Base-by-base conservation (phyloP, 768 basidiomycete species). In the Psilocybe azurescens region DNA sequence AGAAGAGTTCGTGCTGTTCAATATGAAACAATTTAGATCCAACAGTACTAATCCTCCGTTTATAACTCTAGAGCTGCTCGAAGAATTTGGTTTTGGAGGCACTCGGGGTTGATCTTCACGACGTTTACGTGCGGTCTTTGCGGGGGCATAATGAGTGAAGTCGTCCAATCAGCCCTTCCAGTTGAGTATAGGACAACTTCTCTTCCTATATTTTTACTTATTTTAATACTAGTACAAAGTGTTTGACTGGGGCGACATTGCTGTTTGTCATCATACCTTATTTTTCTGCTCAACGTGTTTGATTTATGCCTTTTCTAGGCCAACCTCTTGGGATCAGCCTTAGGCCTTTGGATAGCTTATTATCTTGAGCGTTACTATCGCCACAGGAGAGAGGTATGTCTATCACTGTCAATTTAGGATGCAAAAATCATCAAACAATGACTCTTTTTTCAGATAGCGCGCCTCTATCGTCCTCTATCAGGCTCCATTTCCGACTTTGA, bases 11-110 rank as follows among this genome's bases (percentile, higher is more conserved):
- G 90, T 77, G 30, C 46, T 51, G 14, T 3, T 8, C 29, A 30
- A 33, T 24, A 36, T 64, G 7, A 48, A 28, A 44, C 13, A n/a
- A n/a, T n/a, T n/a, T n/a, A n/a, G 33, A 13, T 3, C 54, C 20
- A 20, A 24, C 16, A 1, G 29, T 4, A 28, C 47, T 65, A 11
- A 62, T 59, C 41, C 32, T 36, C 13, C 7, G 41, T 4, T 46
- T n/a, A 36, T 29, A 39, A 28, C n/a, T 50, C 32, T 52, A 95
- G 93, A 72, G 88, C 88, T 56, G 87, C 89, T 7, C 79, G 93
- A 61, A 81, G 93, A 64, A 83, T 94, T 74, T 95, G 94, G 93
- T 89, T 93, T 67, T 95, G 93, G 93, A 84, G 93, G 30, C 83
- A 89, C 71, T 82, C 86, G 29, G 82, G 85, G 8, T 72, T 93